Base-by-base conservation (phyloP, 2,329 filamentous ascomycete species). In the Leptographium procerum region DNA sequence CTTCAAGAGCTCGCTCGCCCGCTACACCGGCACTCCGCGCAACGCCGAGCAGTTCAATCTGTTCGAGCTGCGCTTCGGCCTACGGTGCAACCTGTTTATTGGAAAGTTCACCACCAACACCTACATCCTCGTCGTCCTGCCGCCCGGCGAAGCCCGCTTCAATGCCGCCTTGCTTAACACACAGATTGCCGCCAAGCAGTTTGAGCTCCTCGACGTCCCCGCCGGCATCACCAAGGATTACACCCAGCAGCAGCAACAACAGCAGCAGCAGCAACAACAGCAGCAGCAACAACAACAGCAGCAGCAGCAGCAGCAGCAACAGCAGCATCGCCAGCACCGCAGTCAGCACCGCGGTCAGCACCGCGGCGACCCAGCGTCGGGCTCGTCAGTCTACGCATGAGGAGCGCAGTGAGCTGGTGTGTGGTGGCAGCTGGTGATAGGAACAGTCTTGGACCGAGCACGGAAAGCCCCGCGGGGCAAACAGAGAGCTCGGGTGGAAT, bases 91-190 rank as follows among this genome's bases (percentile, higher is more conserved):
- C 73, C 86, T 96, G 71, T 96, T 97, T 69, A 89, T 96, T 63
- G 89, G 91, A 63, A 89, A 95, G 65, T 91, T 99, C 65, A 99
- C 94, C 2, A 95, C 94, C 57, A 99, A 99, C 72, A 99, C 94
- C 2, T 97, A 97, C 68, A 86, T 99, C 61, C 89, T 95, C 67
- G 89, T 95, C 10, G 86, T 95, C 40, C 83, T 96, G 64, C 91
- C 94, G 0, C 91, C 92, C 0, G 91, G 91, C 28, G 92, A 97
- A 71, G 89, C 89, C 24, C 82, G 89, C 7, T 95, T 95, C 76
- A 96, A 97, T 66, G 85, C 88, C 57, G 91, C 91, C 14, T 84
- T 94, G 70, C 78, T 96, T 64, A 96, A 96, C 69, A 94, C 92
- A 64, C 86, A 89, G 71, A 86, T 95, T 60, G 91, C 91, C 0